phyloP scores from a whole-genome alignment of 2,329 filamentous ascomycete species.

The Dactylellina haptotyla region DNA sequence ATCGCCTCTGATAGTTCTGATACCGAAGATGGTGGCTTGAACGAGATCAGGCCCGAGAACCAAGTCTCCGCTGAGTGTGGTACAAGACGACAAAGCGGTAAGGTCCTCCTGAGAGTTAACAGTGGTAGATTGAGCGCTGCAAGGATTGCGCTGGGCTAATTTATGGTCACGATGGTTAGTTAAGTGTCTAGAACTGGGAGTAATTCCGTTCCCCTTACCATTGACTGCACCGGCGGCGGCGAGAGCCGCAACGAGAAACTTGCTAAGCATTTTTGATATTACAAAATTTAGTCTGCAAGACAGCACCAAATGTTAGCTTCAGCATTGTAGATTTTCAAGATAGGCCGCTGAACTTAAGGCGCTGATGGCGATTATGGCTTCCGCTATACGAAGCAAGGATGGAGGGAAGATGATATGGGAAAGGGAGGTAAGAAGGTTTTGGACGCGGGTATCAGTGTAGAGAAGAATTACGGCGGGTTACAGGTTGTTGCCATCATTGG shows the following conservation, averaged over 20 bases:
- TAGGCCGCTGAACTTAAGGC: not conserved
- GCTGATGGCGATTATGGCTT: not conserved
- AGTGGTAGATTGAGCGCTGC: slow-evolving; percentile 31
- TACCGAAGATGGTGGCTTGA: slow-evolving; percentile 72
- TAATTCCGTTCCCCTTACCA: slow-evolving; percentile 18
- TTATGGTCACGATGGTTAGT: not conserved
- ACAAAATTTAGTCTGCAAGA: slow-evolving; percentile 25
- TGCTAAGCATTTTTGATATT: slow-evolving; percentile 45
- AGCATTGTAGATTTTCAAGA: too few relatives aligned
- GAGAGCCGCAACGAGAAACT: slow-evolving; percentile 39
- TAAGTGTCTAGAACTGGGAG: not conserved
- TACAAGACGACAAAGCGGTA: slow-evolving; percentile 66
- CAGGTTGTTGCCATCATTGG: too few relatives aligned
- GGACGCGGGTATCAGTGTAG: too few relatives aligned
- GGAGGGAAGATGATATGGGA: not conserved
- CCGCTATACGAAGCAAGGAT: not conserved
- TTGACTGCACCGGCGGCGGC: slow-evolving; percentile 35
- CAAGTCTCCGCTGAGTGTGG: slow-evolving; percentile 75
- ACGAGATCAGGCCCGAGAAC: slow-evolving; percentile 69
- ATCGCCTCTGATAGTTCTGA: slow-evolving; percentile 69
- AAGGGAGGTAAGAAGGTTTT: not conserved
- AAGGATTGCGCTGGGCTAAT: slow-evolving; percentile 38
- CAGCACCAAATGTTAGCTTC: not conserved
- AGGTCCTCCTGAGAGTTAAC: slow-evolving; percentile 54
- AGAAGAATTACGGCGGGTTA: too few relatives aligned